Evolutionary conservation across 345 rosid genomes (phyloP).

Genomic region (Psidium guajava): DNA sequence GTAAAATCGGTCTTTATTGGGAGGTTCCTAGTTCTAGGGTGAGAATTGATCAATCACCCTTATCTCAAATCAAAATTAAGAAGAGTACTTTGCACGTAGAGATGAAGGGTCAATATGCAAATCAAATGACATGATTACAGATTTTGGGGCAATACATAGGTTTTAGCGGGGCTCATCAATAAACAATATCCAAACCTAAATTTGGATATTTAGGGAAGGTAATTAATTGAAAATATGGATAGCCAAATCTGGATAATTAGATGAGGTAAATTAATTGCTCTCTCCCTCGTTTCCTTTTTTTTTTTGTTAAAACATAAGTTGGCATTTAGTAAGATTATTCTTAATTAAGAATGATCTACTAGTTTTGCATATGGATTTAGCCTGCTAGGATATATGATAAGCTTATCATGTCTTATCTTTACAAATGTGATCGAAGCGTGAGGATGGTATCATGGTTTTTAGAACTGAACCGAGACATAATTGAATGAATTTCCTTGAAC

Average conservation of each 20-base stretch:
- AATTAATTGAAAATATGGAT: too few relatives aligned
- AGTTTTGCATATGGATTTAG: neutral
- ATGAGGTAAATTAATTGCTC: neutral
- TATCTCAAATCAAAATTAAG: too few relatives aligned
- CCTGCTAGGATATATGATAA: neutral
- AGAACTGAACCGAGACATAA: neutral
- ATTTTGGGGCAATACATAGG: neutral
- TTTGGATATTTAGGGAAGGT: neutral
- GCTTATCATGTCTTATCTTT: neutral
- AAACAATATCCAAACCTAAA: neutral
- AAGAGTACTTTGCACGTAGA: neutral
- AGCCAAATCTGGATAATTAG: neutral
- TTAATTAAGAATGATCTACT: neutral
- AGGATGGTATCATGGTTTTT: neutral
- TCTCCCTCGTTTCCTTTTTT: neutral
- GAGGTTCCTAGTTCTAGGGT: too few relatives aligned
- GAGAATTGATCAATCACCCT: too few relatives aligned
- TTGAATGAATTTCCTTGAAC: neutral
- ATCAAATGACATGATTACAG: neutral
- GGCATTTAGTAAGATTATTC: neutral
- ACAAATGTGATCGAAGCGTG: neutral
- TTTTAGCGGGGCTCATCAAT: neutral
- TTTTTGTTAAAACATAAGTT: neutral
- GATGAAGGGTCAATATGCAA: neutral
- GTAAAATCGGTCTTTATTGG: too few relatives aligned